Base-by-base conservation (phyloP, 345 rosid genomes). In the Jatropha curcas region DNA sequence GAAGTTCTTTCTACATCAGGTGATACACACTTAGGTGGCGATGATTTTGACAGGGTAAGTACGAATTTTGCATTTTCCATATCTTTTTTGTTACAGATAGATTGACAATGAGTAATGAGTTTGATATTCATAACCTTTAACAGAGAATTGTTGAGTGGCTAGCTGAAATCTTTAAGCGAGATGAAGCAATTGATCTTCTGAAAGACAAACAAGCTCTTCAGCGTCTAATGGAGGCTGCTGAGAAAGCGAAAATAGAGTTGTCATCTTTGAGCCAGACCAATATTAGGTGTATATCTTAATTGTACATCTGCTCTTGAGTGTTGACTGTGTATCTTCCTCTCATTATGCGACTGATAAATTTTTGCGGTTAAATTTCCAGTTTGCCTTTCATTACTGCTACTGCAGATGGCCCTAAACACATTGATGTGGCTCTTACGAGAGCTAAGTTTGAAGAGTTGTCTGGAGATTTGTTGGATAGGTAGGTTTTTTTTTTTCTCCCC, bases 361-460 rank as follows among this genome's bases (percentile, higher is more conserved):
- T 20, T 24, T 41, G 51, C 48, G 41, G 11, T 70, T 65, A n/a
- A n/a, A n/a, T 27, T 58, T 11, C 51, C 87, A 94, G 98, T 71
- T 86, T 95, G 87, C 98, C 99, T 41, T 95, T 95, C 88, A 92
- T 95, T 73, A 92, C 99, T 22, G 99, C 98, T 51, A 95, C 98
- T 33, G 92, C 98, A 13, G 99, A 95, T 84, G 98, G 98, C 25
- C 98, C 98, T 14, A 94, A 94, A 72, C 98, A 94, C 86, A 94
- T 94, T 60, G 98, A 94, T 72, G 86, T 91, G 46, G 89, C 97
- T 31, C 82, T 94, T 68, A 94, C 97, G 8, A 89, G 97, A 72
- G 98, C 78, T 60, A 94, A 94, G 81, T 92, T 94, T 34, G 98
- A 94, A 80, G 98, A 94, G 70, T 60, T 94, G 78, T 94, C 95